Evolutionary conservation across 176 grass and related monocot species (phyloP).

Genomic region (Triticum monococcum): DNA sequence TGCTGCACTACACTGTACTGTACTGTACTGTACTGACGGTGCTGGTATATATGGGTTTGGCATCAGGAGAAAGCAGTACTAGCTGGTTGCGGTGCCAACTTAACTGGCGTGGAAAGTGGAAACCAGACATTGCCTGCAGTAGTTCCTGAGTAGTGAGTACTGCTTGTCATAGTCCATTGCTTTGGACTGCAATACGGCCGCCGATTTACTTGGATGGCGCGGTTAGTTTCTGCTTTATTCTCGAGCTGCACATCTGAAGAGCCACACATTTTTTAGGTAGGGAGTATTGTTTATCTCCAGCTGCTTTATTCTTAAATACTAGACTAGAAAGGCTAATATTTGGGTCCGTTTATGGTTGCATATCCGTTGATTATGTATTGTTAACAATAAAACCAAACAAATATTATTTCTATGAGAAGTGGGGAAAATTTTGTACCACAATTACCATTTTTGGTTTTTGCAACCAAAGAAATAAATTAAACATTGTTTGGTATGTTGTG

Average conservation of each 20-base stretch:
- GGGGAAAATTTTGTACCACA: too few species aligned
- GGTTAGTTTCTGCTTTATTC: background rate
- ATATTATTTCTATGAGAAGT: too few species aligned
- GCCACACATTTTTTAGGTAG: background rate
- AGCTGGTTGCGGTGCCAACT: background rate
- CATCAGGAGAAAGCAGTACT: background rate
- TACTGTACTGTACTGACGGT: background rate
- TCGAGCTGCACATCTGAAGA: background rate
- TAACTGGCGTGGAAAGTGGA: background rate
- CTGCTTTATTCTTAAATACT: background rate
- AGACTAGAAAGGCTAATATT: background rate
- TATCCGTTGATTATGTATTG: background rate
- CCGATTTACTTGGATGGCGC: background rate
- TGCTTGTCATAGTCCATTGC: background rate
- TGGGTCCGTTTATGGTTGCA: slow-evolving; percentile 4
- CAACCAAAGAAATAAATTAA: too few species aligned
- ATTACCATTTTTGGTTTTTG: too few species aligned
- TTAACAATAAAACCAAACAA: too few species aligned
- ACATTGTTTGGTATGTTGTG: background rate
- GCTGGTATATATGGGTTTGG: background rate
- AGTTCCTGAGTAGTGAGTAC: background rate
- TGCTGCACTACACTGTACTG: background rate
- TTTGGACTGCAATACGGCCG: background rate
- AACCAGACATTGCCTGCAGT: background rate
- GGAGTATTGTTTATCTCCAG: too few species aligned